These are phyloP conservation scores for Arachis stenosperma DNA, from an alignment of 306 rosid genomes.

Conservation along the genomic window DNA sequence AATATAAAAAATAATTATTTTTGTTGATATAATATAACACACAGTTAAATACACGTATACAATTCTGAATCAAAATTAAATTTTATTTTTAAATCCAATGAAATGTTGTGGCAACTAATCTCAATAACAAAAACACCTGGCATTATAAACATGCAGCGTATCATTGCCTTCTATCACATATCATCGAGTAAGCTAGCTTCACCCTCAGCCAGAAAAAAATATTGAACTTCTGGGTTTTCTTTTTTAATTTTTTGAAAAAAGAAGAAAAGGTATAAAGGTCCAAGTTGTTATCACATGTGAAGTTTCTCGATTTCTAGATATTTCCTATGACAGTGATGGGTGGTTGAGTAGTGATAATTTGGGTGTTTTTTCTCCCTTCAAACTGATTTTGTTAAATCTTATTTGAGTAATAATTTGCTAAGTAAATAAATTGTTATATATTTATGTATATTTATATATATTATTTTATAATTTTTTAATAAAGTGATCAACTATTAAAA, in stretches of 20 bases:
- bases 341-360: not conserved
- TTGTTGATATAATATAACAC: too few relatives aligned
- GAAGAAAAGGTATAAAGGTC: not conserved
- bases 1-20: too few relatives aligned
- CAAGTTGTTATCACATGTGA: not conserved
- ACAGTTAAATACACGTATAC: too few relatives aligned
- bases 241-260: not conserved
- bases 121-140: not conserved
- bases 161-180: not conserved
- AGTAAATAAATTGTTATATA: too few relatives aligned
- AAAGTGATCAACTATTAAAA: too few relatives aligned
- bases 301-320: conserved; percentile 28
- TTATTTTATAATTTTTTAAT: too few relatives aligned
- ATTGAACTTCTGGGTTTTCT: too few relatives aligned
- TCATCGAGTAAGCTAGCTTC: not conserved
- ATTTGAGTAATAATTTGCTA: not conserved
- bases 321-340: not conserved
- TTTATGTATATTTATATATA: too few relatives aligned
- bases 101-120: not conserved
- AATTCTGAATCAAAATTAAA: too few relatives aligned
- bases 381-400: not conserved
- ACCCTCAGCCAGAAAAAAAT: not conserved
- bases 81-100: not conserved
- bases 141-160: not conserved
- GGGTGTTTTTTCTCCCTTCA: not conserved